Percentiles rank a stretch among this genome's conserved stretches.
Evolutionary conservation across 495 filamentous ascomycete species (phyloP).

Genomic region (Talaromyces adpressus): DNA sequence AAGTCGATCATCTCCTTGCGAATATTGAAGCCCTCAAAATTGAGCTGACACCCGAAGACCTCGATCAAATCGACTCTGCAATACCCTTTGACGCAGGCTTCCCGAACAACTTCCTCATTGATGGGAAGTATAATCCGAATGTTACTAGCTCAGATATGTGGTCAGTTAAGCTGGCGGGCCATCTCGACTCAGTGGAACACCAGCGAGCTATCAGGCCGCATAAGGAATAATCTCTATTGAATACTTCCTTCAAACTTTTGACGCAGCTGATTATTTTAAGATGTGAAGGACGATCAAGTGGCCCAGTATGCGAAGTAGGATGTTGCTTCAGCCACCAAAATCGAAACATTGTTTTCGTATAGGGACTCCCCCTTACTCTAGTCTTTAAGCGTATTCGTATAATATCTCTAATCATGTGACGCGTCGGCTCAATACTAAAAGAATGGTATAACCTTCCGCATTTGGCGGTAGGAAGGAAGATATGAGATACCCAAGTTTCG

Average conservation of each 20-base stretch:
- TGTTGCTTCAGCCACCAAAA: no score
- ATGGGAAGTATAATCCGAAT: neutral
- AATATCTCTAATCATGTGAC: no score
- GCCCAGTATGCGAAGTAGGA: no score
- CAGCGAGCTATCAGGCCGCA: neutral
- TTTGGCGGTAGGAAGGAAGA: no score
- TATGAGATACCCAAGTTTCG: no score
- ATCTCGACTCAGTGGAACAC: neutral
- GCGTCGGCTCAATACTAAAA: neutral
- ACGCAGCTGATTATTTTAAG: neutral
- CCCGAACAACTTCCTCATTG: slow-evolving; percentile 42
- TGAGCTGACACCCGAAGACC: slow-evolving; percentile 50
- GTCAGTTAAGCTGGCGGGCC: neutral
- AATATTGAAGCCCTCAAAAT: slow-evolving; percentile 61
- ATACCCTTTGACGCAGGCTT: slow-evolving; percentile 57
- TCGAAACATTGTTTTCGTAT: no score
- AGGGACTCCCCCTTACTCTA: no score
- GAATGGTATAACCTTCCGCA: no score
- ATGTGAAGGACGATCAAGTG: neutral
- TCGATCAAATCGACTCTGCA: slow-evolving; percentile 57
- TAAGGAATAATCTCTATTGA: neutral
- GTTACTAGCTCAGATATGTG: neutral
- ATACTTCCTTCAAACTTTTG: neutral
- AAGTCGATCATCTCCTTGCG: slow-evolving; percentile 56
- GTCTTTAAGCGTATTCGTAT: no score